phyloP scores from a whole-genome alignment of 208 protist genomes.

The Leishmania amazonensis region DNA sequence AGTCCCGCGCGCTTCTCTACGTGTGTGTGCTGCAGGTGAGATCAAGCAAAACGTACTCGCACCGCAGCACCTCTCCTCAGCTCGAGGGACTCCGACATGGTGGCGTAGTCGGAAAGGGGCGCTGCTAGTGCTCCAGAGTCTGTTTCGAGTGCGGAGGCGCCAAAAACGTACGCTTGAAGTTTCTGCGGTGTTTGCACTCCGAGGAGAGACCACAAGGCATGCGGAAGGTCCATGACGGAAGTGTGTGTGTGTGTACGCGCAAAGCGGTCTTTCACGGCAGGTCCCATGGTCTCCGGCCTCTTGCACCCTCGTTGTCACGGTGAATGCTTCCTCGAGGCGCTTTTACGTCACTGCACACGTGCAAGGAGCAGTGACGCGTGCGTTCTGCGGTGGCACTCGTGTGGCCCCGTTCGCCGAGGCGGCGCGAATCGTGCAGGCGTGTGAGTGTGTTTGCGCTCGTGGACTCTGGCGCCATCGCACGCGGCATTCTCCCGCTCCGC shows the following conservation, averaged over 20 bases:
- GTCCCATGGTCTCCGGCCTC: neutral
- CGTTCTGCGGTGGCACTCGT: neutral
- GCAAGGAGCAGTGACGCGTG: neutral
- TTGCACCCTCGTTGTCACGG: neutral
- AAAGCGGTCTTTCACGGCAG: neutral
- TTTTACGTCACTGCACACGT: neutral
- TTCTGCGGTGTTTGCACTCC: neutral
- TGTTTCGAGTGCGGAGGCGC: neutral
- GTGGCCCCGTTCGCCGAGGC: neutral
- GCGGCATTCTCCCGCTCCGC: neutral
- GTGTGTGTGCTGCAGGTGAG: neutral
- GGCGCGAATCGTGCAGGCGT: neutral
- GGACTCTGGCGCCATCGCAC: neutral
- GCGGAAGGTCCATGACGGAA: neutral
- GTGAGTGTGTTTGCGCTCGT: constrained; percentile 4
- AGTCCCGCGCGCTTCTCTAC: neutral
- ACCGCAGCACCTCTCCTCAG: neutral
- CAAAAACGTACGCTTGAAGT: neutral
- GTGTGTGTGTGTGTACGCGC: neutral
- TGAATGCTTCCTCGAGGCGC: neutral
- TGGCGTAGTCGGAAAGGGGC: neutral
- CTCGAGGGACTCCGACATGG: neutral
- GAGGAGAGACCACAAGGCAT: neutral
- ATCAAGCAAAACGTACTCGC: neutral
- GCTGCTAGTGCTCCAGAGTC: neutral